Evolutionary conservation across 352 stramenopile species (phyloP), one percentile per base, ranked within the genome.

Genomic region (Globisporangium radiosum): DNA sequence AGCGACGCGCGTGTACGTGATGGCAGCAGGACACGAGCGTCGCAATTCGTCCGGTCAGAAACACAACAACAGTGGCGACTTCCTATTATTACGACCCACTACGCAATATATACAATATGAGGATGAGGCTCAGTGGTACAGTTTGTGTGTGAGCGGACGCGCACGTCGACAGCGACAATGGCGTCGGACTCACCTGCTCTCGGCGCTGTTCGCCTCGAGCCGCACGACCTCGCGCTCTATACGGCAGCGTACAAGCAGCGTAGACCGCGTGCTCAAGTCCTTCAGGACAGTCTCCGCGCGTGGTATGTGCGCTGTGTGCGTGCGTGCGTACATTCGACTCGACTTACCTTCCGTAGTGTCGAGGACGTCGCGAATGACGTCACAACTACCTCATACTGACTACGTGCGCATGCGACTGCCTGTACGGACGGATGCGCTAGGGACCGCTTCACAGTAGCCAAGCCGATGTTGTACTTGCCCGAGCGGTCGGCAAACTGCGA

Each of bases 381-480:
- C 25, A 33, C 25, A 1, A 33, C 25, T 33, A 33, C 25, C 25
- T 33, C 25, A 3, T 33, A 33, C 25, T 33, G 25, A 33, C 25
- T 33, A 33, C 25, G 25, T 3, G 25, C 25, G 2, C 25, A 33
- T 33, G 25, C 25, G 25, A 33, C 25, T 33, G 25, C 25, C 25
- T 33, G 2, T 33, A 33, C 25, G 25, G 25, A 33, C 25, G 25
- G 25, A 33, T 2, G 25, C 25, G 25, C 25, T 33, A 81, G 78
- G 80, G 64, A 60, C 14, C 57, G 53, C 40, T 76, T 90, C 52
- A 56, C 72, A 7, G 54, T 43, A 13, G 25, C 56, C 15, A 62
- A 67, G 1, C 64, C 76, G 11, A 47, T 76, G 54, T 7, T 88
- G 25, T 87, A 88, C 59, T 64, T 90, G 5, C 72, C 76, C 11